Base-by-base conservation (phyloP, 2,329 filamentous ascomycete species). In the Ploettnerulaceae sp. region DNA sequence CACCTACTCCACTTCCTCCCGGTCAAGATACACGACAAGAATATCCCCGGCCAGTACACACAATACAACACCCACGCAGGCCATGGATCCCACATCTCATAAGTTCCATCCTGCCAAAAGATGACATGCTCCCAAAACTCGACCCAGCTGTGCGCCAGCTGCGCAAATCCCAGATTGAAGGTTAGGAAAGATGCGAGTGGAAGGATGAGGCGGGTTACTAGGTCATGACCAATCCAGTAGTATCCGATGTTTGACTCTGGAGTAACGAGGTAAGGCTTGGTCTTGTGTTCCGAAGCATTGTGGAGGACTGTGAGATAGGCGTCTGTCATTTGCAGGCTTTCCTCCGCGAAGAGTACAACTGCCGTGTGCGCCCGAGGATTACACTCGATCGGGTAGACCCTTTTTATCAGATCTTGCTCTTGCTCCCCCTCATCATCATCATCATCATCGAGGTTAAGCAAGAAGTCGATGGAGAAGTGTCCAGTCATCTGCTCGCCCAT, bases 391-490 rank as follows among this genome's bases (percentile, higher is more conserved):
- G 82, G 80, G 52, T 79, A 82, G 1, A 86, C 60, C 18, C 52
- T 71, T 56, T 14, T 66, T 62, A 28, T 64, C 24, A 55, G 64
- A 35, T 50, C 58, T 18, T 47, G 29, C 17, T 28, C 29, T 2
- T 24, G 25, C n/a, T n/a, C n/a, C n/a, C n/a, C n/a, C n/a, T n/a
- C n/a, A n/a, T n/a, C n/a, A n/a, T n/a, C n/a, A n/a, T n/a, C n/a
- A n/a, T n/a, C n/a, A 18, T 47, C 38, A 11, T 66, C 61, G 39
- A 73, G 67, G 35, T 78, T 72, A 2, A 84, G 74, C 54, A 89
- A 67, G 51, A 89, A 83, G 60, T 86, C 81, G 42, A 90, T 82
- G n/a, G 77, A 82, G 20, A 89, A 62, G 61, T 90, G 86, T 0
- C 86, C 85, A 0, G 82, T 88, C 57, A 86, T 67, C 2, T 61